Evolutionary conservation across 208 protist genomes (phyloP).

Genomic region (Balamuthia mandrillaris): DNA sequence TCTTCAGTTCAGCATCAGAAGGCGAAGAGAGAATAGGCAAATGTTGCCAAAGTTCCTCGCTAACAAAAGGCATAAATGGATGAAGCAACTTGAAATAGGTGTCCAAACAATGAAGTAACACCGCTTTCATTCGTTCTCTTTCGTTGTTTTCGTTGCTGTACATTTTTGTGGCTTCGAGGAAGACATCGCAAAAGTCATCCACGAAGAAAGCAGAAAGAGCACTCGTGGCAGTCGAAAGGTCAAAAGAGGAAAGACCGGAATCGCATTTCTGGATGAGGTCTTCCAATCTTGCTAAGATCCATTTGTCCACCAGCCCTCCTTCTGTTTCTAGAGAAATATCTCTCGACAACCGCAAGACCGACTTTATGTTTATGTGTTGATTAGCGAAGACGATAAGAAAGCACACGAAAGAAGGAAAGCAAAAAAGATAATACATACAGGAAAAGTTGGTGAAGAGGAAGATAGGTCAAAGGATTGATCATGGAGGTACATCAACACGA

Average conservation of each 20-base stretch:
- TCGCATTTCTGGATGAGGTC: constrained; percentile 75
- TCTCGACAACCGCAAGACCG: neutral
- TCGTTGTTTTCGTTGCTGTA: constrained; percentile 51
- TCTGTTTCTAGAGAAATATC: too few relatives aligned
- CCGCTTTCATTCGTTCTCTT: neutral
- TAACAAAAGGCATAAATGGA: constrained; percentile 99
- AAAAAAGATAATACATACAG: neutral
- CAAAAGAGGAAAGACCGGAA: constrained; percentile 72
- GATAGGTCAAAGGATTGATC: neutral
- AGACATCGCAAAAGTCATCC: constrained; percentile 97
- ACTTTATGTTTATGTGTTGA: neutral
- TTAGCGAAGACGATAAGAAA: neutral
- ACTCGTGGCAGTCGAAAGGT: constrained; percentile 85
- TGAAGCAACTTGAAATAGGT: constrained; percentile 91
- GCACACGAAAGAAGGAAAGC: neutral
- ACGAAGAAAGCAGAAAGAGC: constrained; percentile 94
- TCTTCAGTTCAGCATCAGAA: neutral
- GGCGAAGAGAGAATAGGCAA: neutral
- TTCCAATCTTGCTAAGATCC: constrained; percentile 91
- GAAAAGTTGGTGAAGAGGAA: neutral
- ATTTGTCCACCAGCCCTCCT: constrained; percentile 74
- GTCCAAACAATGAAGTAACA: constrained; percentile 79
- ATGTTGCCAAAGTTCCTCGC: constrained; percentile 92
- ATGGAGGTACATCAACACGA: constrained; percentile 74
- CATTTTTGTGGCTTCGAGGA: constrained; percentile 87